Conservation (phyloP, 1,284 basidiomycete species). For the Ceratobasidium sp. region DNA sequence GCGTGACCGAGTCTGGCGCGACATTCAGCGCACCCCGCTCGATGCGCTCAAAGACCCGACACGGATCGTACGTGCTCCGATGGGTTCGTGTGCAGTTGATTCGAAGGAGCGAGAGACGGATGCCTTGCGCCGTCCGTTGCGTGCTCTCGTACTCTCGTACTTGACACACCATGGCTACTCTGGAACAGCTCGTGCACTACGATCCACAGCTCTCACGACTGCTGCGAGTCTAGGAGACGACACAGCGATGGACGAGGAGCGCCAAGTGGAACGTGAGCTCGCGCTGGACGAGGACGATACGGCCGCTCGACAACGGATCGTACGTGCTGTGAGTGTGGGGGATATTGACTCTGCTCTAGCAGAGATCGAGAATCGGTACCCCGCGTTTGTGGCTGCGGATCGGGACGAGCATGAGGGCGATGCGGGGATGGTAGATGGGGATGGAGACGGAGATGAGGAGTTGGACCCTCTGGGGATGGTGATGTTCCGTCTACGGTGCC, state of each 20-base stretch:
- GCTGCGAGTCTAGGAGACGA: conserved; percentile 21
- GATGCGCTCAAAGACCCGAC: conserved; percentile 48
- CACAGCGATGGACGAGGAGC: conserved; percentile 40
- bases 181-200: conserved; percentile 72
- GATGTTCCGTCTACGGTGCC: conserved; percentile 75
- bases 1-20: conserved; percentile 68
- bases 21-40: conserved; percentile 67
- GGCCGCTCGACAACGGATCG: conserved; percentile 68
- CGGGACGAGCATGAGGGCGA: conserved; percentile 29
- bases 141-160: conserved; percentile 80
- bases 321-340: conserved; percentile 72
- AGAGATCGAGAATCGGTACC: conserved; percentile 65
- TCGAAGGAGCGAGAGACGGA: conserved; percentile 27
- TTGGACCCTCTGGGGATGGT: conserved; percentile 33
- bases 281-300: conserved; percentile 39
- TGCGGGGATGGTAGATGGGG: conserved; percentile 59
- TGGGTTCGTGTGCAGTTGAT: neutral
- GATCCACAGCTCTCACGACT: conserved; percentile 48
- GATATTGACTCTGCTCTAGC: conserved; percentile 76
- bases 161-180: conserved; percentile 83
- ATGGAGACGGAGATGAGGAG: neutral
- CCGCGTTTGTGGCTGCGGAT: conserved; percentile 64
- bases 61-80: conserved; percentile 27
- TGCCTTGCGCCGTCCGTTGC: conserved; percentile 58
- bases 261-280: conserved; percentile 36